Conservation (phyloP, 305 asterid species). For the Fraxinus latifolia region DNA sequence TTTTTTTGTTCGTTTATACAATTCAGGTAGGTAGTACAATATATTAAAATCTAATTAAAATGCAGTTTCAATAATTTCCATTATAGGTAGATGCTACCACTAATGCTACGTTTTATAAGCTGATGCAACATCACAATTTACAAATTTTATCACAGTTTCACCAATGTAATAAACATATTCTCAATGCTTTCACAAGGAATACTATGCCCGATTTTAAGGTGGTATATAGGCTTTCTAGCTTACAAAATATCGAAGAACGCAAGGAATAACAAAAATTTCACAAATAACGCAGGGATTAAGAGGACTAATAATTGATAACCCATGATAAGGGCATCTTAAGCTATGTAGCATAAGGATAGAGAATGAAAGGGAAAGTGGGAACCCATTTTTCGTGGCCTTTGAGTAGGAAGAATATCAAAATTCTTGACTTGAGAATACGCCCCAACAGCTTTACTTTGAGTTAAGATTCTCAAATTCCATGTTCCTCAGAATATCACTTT, state of each 20-base stretch:
- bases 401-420: slow-evolving; percentile 55
- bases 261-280: slow-evolving; percentile 17
- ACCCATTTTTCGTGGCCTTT: slow-evolving; percentile 58
- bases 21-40: not conserved
- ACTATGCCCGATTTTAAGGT: not conserved
- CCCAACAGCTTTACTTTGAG: slow-evolving; percentile 49
- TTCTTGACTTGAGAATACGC: slow-evolving; percentile 74
- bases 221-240: not conserved
- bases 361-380: slow-evolving; percentile 34
- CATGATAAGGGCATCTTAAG: slow-evolving; percentile 30
- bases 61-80: not conserved
- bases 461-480: slow-evolving; percentile 61
- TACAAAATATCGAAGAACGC: not conserved
- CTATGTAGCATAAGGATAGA: slow-evolving; percentile 34
- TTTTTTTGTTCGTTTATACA: not conserved
- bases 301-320: slow-evolving; percentile 7
- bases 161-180: not conserved
- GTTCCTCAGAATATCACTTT: slow-evolving; percentile 49
- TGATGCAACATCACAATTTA: not conserved
- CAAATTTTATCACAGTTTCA: not conserved
- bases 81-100: not conserved
- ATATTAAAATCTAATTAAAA: not conserved
- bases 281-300: slow-evolving; percentile 18
- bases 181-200: not conserved
- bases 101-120: not conserved